Evolutionary conservation across 805 yeast species (phyloP), one percentile per base, ranked within the genome.

Genomic region (Candida quercuum): DNA sequence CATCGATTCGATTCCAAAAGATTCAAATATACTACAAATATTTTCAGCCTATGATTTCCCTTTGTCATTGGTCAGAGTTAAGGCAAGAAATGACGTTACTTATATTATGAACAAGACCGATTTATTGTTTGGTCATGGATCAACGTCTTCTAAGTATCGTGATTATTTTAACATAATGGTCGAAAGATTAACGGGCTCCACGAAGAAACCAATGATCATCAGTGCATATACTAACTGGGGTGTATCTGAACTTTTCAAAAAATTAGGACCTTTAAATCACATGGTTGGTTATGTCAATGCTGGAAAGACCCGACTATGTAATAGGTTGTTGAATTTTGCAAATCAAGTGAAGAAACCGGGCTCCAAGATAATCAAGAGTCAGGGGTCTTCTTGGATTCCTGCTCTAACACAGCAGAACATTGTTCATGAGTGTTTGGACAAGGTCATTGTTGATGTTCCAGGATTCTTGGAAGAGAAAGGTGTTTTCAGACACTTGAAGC

Each of bases 31-130:
- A 1, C 69, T 81, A 3, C 79, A 82, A 51, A 76, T 84, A 2
- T 63, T 81, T 9, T 79, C 83, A 25, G 77, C 83, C 1, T 56
- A 71, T 12, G 95, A 86, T 46, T 85, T 86, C 52, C 96, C 96
- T 1, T 60, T 81, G 28, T 53, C 57, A 1, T 29, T 54, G 11
- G 51, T 54, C 5, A 40, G 49, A 9, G 27, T 47, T 17, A 19
- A 27, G 20, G 43, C 53, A 2, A 41, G 57, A 18, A 48, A 54
- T 9, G 41, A 49, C 10, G 57, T 56, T 5, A 36, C 54, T 1
- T 60, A 56, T 41, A 61, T 62, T 7, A 44, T 69, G 42, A 66
- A 62, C 35, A 63, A 71, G 36, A 43, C 62, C 5, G 82, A 77
- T 46, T 51, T 73, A 35, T 39, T 75, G 2, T 68, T 67, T 38